Conservation (phyloP, 768 basidiomycete species). For the Nidula microcarpa region DNA sequence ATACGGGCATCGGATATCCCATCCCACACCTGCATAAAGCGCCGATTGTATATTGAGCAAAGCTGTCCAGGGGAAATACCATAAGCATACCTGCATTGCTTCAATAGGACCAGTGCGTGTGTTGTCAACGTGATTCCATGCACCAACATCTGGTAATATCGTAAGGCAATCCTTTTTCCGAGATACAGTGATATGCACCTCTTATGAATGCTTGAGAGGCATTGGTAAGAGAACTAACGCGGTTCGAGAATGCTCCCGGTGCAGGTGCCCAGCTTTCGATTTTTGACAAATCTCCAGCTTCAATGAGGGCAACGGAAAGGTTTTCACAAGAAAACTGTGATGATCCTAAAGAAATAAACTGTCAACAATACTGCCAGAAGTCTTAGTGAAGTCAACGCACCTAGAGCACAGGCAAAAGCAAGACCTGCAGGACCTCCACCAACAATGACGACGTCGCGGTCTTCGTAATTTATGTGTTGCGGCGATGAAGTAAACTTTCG, state of each 20-base stretch:
- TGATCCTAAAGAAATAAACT: slow-evolving; percentile 38
- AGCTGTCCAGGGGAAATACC: background rate
- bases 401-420: slow-evolving; percentile 81
- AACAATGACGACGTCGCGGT: slow-evolving; percentile 89
- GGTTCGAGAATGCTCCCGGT: slow-evolving; percentile 64
- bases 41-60: background rate
- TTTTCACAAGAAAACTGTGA: slow-evolving; percentile 46
- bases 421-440: slow-evolving; percentile 94
- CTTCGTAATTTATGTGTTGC: slow-evolving; percentile 22
- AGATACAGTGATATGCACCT: slow-evolving; percentile 31
- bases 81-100: slow-evolving; percentile 76
- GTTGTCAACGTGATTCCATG: slow-evolving; percentile 76
- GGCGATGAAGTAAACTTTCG: background rate
- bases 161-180: too few relatives aligned
- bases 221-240: slow-evolving; percentile 85
- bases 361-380: slow-evolving; percentile 3
- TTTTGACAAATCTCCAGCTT: slow-evolving; percentile 73
- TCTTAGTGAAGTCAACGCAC: slow-evolving; percentile 37
- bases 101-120: slow-evolving; percentile 68
- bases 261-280: slow-evolving; percentile 64
- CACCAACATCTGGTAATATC: slow-evolving; percentile 60
- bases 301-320: slow-evolving; percentile 69
- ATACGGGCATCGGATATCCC: slow-evolving; percentile 81
- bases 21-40: slow-evolving; percentile 75
- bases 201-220: slow-evolving; percentile 63